Evolutionary conservation across 768 basidiomycete species (phyloP).

Genomic region (Pisolithus albus): DNA sequence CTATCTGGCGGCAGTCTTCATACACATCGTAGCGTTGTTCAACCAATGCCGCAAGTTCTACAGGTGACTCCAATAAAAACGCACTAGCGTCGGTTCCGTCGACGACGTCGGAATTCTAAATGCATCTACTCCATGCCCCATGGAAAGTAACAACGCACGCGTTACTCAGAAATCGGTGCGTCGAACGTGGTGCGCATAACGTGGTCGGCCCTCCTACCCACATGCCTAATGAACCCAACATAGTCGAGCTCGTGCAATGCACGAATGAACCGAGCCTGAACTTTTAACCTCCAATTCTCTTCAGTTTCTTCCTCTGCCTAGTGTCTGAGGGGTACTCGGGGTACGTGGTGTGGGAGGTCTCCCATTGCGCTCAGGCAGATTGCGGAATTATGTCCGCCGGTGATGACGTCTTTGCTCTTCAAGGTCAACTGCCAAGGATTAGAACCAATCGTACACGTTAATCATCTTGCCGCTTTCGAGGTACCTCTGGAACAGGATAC

Average conservation of each 20-base stretch:
- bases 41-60: too few species aligned
- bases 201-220: slow-evolving; percentile 71
- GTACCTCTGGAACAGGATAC: slow-evolving; percentile 71
- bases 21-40: too few species aligned
- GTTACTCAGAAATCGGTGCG: slow-evolving; percentile 5
- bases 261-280: slow-evolving; percentile 76
- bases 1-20: too few species aligned
- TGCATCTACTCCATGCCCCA: too few species aligned
- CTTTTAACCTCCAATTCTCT: slow-evolving; percentile 52
- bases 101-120: too few species aligned
- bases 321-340: neutral
- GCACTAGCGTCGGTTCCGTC: too few species aligned
- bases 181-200: slow-evolving; percentile 66
- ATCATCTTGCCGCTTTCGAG: slow-evolving; percentile 75
- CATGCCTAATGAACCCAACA: slow-evolving; percentile 77
- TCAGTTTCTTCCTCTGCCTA: slow-evolving; percentile 22
- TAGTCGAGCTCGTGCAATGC: slow-evolving; percentile 78
- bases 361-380: neutral
- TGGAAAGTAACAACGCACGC: too few species aligned
- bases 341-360: neutral
- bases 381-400: neutral
- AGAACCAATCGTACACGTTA: slow-evolving; percentile 87
- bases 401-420: slow-evolving; percentile 43
- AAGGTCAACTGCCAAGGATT: slow-evolving; percentile 62
- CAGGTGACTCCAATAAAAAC: too few species aligned